These are phyloP conservation scores for Singerocomus inundabilis DNA, from an alignment of 1,284 basidiomycete species.

Conservation along the genomic window DNA sequence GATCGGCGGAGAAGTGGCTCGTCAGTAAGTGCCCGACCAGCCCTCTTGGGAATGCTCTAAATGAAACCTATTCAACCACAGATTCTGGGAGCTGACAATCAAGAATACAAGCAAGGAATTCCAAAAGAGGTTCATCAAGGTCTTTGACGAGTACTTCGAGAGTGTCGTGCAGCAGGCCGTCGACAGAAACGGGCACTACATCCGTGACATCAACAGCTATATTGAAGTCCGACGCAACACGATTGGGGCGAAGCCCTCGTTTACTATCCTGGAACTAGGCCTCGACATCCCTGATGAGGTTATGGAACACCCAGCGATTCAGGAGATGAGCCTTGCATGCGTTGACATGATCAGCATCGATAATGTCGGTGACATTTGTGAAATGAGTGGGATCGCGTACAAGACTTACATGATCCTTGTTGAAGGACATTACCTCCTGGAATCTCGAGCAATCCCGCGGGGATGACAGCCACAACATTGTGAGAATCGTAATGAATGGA, in stretches of 20 bases:
- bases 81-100: slow-evolving; percentile 13
- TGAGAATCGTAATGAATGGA: slow-evolving; percentile 40
- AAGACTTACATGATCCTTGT: not conserved
- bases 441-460: slow-evolving; percentile 38
- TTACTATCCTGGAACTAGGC: not conserved
- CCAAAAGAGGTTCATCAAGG: too few species aligned
- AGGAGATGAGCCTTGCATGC: slow-evolving; percentile 6
- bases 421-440: slow-evolving; percentile 32
- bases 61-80: not conserved
- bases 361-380: slow-evolving; percentile 1
- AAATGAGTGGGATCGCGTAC: not conserved
- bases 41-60: too few species aligned
- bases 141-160: slow-evolving; percentile 29
- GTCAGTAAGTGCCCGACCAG: slow-evolving; percentile 2
- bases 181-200: slow-evolving; percentile 30
- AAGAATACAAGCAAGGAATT: slow-evolving; percentile 14
- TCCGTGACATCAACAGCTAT: slow-evolving; percentile 36
- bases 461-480: slow-evolving; percentile 30
- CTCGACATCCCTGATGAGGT: slow-evolving; percentile 14
- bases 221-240: too few species aligned
- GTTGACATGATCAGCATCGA: slow-evolving; percentile 3
- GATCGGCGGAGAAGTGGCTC: too few species aligned
- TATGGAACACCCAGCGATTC: slow-evolving; percentile 3
- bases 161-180: slow-evolving; percentile 36
- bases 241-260: slow-evolving; percentile 1